These are phyloP conservation scores for Emericellopsis terricola DNA, from an alignment of 495 filamentous ascomycete species.

Conservation along the genomic window DNA sequence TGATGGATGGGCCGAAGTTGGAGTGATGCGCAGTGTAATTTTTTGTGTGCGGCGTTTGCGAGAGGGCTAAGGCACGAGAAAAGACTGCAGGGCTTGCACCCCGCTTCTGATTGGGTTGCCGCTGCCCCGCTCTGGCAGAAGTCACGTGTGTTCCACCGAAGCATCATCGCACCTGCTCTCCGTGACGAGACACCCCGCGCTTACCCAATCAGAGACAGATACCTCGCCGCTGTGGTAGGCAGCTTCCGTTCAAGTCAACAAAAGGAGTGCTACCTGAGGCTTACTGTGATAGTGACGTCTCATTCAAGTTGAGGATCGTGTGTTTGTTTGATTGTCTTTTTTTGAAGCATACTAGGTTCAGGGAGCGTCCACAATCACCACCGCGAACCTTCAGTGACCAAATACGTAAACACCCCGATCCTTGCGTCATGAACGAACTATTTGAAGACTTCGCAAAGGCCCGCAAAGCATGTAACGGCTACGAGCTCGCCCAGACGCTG, in stretches of 20 bases:
- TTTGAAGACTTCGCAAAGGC: slow-evolving; percentile 40
- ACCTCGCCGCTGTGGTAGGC: too few species aligned
- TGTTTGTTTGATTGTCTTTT: too few species aligned
- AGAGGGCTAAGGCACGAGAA: slow-evolving; percentile 2
- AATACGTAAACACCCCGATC: too few species aligned
- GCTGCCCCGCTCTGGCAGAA: neutral
- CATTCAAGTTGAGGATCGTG: too few species aligned
- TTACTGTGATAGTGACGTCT: too few species aligned
- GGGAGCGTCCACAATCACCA: too few species aligned
- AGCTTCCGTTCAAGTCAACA: too few species aligned
- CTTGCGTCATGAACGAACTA: slow-evolving; percentile 36
- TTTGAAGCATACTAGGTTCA: too few species aligned
- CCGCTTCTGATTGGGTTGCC: neutral
- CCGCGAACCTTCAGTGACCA: too few species aligned
- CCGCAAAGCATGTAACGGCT: slow-evolving; percentile 36
- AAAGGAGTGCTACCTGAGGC: too few species aligned
- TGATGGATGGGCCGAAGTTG: slow-evolving; percentile 2
- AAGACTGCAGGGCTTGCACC: slow-evolving; percentile 1
- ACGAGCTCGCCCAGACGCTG: slow-evolving; percentile 48
- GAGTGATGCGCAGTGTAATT: slow-evolving; percentile 1
- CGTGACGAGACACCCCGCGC: too few species aligned
- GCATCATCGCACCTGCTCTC: too few species aligned
- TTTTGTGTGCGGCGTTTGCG: slow-evolving; percentile 3
- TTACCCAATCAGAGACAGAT: neutral
- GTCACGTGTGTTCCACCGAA: neutral